Base-by-base conservation (phyloP, 1,139 yeast species). In the Scheffersomyces cryptocercus region DNA sequence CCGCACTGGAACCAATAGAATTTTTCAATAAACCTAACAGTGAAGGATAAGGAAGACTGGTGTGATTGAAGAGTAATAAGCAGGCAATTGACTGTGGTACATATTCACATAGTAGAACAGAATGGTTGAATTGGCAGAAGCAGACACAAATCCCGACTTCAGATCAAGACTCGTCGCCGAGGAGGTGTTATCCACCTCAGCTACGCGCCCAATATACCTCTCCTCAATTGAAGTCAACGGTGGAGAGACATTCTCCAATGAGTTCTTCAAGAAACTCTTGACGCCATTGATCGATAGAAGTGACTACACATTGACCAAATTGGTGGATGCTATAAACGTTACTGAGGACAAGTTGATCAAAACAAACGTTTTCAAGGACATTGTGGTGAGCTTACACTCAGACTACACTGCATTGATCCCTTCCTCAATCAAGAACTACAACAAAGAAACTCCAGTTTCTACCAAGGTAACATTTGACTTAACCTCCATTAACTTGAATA, bases 221-320 rank as follows among this genome's bases (percentile, higher is more conserved):
- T 67, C 77, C 11, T 55, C 67, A 37, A 69, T 79, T 28, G 78
- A 77, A 43, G 75, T 79, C 34, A 56, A 54, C 40, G 84, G 83
- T 5, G 82, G 81, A 12, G 79, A 75, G 37, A 59, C 66, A 6
- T 77, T 78, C 53, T 66, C 78, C 37, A 61, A 65, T 41, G 68
- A 68, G 36, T 79, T 78, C 55, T 77, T 75, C 61, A 58, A 61
- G 44, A 77, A 74, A 51, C 59, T 78, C 34, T 61, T 79, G 41
- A 49, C 63, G 1, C 84, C 84, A 13, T 60, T 79, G 46, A 61
- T 74, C 28, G 61, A 56, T 9, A 56, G 67, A 1, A 65, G 77
- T 36, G 82, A 77, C 55, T 69, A 71, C 45, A 78, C 83, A 0
- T 61, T 79, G 38, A 63, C 59, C 9, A 73, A 74, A 49, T 64